These are phyloP conservation scores for Chrysanthemum makinoi DNA, from an alignment of 129 eudicot genomes.

Conservation along the genomic window DNA sequence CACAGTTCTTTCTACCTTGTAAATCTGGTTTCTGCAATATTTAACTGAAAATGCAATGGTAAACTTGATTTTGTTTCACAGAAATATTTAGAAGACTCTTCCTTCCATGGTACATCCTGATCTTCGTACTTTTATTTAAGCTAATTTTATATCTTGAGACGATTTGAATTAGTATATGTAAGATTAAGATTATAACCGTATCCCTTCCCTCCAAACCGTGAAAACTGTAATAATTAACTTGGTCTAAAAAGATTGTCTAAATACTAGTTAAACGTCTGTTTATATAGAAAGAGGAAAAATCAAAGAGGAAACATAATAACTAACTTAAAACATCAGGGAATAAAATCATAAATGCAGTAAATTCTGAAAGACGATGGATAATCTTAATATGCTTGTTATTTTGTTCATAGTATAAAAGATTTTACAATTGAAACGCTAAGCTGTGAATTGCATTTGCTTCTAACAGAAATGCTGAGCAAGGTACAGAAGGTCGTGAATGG, in stretches of 20 bases:
- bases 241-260: not conserved
- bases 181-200: conserved; percentile 7
- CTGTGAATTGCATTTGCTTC: conserved; percentile 19
- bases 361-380: not conserved
- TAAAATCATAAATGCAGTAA: not conserved
- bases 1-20: not conserved
- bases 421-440: conserved; percentile 9
- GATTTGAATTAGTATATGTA: not conserved
- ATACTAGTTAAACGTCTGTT: not conserved
- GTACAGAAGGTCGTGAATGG: conserved; percentile 61
- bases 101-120: conserved; percentile 63
- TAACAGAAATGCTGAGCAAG: conserved; percentile 56
- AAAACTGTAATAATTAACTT: not conserved
- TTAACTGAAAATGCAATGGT: conserved; percentile 18
- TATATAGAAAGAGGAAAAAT: not conserved
- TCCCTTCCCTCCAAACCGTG: not conserved
- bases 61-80: conserved; percentile 33
- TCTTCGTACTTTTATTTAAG: conserved; percentile 5
- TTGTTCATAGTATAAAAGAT: not conserved
- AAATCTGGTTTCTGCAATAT: conserved; percentile 1
- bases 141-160: not conserved
- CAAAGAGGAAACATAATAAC: not conserved
- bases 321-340: not conserved
- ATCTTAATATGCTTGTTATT: not conserved
- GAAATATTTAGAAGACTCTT: conserved; percentile 66